phyloP scores from a whole-genome alignment of 176 grass and related monocot genomes.

The Tillandsia fasciculata region DNA sequence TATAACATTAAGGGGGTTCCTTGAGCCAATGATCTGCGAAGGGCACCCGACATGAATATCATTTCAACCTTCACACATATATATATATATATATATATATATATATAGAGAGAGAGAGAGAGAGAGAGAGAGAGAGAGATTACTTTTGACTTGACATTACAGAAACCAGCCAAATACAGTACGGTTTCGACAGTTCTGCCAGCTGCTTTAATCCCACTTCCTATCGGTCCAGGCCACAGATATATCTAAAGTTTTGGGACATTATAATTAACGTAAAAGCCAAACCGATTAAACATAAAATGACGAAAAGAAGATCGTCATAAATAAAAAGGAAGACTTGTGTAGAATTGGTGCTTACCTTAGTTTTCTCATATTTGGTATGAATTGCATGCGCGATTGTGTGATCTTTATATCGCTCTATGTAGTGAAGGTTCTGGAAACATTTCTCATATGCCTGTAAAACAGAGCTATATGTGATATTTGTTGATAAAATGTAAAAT shows the following conservation, averaged over 20 bases:
- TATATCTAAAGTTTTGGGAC: slow-evolving; percentile 41
- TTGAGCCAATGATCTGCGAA: slow-evolving; percentile 87
- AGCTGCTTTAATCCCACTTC: slow-evolving; percentile 59
- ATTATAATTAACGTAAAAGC: background rate
- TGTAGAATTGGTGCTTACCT: slow-evolving; percentile 30
- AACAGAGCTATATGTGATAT: slow-evolving; percentile 8
- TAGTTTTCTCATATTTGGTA: slow-evolving; percentile 92
- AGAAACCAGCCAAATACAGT: slow-evolving; percentile 73
- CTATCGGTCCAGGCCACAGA: slow-evolving; percentile 73
- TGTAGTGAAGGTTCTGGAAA: slow-evolving; percentile 95
- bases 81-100: too few relatives aligned
- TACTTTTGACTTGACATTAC: slow-evolving; percentile 86
- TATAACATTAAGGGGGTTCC: slow-evolving; percentile 82
- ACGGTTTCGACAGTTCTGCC: slow-evolving; percentile 74
- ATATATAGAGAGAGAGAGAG: too few relatives aligned
- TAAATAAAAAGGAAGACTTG: background rate
- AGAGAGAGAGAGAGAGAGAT: slow-evolving; percentile 1
- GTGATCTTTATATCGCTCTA: slow-evolving; percentile 90
- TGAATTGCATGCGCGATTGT: slow-evolving; percentile 92
- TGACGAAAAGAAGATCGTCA: background rate
- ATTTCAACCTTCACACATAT: background rate
- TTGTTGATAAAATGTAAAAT: background rate
- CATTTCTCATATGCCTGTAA: slow-evolving; percentile 94
- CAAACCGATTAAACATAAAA: slow-evolving; percentile 5
- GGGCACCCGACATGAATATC: background rate